phyloP scores from a whole-genome alignment of 2,329 filamentous ascomycete species.

The Knufia petricola region DNA sequence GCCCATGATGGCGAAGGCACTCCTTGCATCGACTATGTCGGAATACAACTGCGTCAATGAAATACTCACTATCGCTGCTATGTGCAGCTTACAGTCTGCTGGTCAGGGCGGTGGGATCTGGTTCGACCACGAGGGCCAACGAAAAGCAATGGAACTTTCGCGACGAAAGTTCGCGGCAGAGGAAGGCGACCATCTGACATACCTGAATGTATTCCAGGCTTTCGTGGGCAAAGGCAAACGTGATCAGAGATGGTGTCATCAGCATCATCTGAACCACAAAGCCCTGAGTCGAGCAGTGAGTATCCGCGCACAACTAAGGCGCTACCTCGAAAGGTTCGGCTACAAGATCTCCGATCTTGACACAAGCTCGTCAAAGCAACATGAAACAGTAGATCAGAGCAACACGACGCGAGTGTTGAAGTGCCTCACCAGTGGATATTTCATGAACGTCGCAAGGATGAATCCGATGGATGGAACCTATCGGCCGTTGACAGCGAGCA shows the following conservation, averaged over 20 bases:
- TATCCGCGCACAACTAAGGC: conserved; percentile 74
- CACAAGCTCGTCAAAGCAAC: conserved; percentile 20
- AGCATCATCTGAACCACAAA: conserved; percentile 81
- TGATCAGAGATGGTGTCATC: conserved; percentile 75
- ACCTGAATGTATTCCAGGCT: conserved; percentile 85
- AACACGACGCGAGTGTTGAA: conserved; percentile 64
- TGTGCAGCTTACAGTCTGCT: conserved; percentile 64
- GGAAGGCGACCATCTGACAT: conserved; percentile 86
- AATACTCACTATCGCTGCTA: conserved; percentile 83
- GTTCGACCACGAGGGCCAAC: conserved; percentile 69
- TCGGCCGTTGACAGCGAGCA: conserved; percentile 55
- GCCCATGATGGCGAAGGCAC: conserved; percentile 87
- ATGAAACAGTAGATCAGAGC: conserved; percentile 29
- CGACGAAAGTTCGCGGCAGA: conserved; percentile 78
- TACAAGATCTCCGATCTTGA: conserved; percentile 54
- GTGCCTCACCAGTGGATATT: conserved; percentile 83
- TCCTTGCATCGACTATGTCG: conserved; percentile 55
- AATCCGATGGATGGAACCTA: conserved; percentile 80
- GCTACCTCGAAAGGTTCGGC: conserved; percentile 78
- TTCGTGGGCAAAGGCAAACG: conserved; percentile 78
- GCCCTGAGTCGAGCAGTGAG: conserved; percentile 71
- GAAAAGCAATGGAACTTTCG: conserved; percentile 63
- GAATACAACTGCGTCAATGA: conserved; percentile 72
- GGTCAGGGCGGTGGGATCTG: conserved; percentile 56
- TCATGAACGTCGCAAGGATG: conserved; percentile 89